phyloP scores from a whole-genome alignment of 2,329 filamentous ascomycete species.

The Hypoxylon sp. region DNA sequence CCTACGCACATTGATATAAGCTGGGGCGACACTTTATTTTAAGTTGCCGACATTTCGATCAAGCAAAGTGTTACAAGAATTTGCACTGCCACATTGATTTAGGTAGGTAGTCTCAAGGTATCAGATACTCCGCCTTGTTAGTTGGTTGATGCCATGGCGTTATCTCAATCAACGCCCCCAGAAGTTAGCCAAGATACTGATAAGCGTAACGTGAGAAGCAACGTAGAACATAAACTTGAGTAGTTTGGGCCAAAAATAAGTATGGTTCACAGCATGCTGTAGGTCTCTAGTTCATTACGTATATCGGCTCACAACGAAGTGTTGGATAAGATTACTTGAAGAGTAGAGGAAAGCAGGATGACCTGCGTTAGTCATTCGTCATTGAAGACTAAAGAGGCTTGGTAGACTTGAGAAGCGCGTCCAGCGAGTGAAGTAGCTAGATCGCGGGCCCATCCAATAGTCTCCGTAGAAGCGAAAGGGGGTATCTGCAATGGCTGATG shows the following conservation, averaged over 20 bases:
- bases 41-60: not conserved
- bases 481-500: conserved; percentile 25
- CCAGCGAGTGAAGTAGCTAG: conserved; percentile 21
- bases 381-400: conserved; percentile 31
- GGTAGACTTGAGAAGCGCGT: conserved; percentile 16
- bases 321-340: not conserved
- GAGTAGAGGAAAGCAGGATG: conserved; percentile 2
- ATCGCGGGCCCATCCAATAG: conserved; percentile 31
- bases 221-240: not conserved
- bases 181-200: not conserved
- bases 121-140: not conserved
- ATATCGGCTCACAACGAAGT: conserved; percentile 1
- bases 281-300: not conserved
- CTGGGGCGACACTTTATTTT: not conserved
- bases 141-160: not conserved
- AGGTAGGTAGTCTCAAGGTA: not conserved
- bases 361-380: conserved; percentile 25
- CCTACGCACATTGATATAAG: not conserved
- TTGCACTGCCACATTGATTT: not conserved
- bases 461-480: conserved; percentile 26
- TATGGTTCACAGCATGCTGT: not conserved
- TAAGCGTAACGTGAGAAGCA: not conserved
- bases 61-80: not conserved
- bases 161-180: not conserved
- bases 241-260: not conserved